These are phyloP conservation scores for Conringia planisiliqua DNA, from an alignment of 345 rosid species.

Conservation along the genomic window DNA sequence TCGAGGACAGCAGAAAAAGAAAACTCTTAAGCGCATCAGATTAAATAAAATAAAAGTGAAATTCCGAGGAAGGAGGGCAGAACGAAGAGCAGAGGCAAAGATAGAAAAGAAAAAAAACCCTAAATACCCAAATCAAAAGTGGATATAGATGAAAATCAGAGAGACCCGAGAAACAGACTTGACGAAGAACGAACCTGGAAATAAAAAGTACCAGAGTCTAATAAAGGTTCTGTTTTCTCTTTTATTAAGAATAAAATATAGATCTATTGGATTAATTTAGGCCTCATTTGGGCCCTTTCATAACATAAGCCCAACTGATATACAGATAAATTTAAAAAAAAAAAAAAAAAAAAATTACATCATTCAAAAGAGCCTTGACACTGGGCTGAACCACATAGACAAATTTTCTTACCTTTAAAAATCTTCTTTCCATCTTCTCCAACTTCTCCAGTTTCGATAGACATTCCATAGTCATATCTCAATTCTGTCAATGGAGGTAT, in stretches of 20 bases:
- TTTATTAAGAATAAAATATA: too few relatives aligned
- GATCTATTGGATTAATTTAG: background rate
- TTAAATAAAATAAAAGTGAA: background rate
- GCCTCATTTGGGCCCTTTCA: background rate
- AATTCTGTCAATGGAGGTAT: slow-evolving; percentile 54
- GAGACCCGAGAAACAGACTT: slow-evolving; percentile 21
- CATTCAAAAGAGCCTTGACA: slow-evolving; percentile 48
- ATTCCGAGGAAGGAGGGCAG: background rate
- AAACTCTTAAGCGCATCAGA: background rate
- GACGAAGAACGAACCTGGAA: slow-evolving; percentile 10
- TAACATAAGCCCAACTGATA: background rate
- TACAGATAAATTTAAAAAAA: too few relatives aligned
- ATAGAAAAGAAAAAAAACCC: background rate
- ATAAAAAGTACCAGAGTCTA: background rate
- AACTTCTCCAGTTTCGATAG: background rate
- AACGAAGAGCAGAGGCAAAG: background rate
- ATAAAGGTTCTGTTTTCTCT: too few relatives aligned
- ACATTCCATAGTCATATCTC: slow-evolving; percentile 45
- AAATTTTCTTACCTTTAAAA: slow-evolving; percentile 33
- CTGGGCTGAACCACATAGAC: slow-evolving; percentile 50
- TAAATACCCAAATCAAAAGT: background rate
- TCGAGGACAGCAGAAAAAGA: background rate
- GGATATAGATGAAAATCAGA: slow-evolving; percentile 6
- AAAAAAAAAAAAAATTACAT: background rate
- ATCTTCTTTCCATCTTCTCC: slow-evolving; percentile 16